Evolutionary conservation across 495 filamentous ascomycete species (phyloP).

Genomic region (Penicillium steckii): DNA sequence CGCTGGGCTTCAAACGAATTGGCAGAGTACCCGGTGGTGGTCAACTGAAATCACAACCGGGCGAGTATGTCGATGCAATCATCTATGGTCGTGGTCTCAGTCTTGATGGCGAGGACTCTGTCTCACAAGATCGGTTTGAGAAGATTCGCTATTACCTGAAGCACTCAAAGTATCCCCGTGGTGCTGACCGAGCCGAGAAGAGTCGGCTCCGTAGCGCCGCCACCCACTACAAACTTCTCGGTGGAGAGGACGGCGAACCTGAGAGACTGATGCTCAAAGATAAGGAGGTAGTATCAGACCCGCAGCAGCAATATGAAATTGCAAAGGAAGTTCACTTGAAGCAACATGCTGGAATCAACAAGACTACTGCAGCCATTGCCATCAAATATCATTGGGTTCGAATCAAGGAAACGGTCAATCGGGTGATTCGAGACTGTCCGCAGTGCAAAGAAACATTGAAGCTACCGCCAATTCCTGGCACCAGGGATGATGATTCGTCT

Average conservation of each 20-base stretch:
- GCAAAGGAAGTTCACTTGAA: constrained; percentile 70
- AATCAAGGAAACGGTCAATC: constrained; percentile 95
- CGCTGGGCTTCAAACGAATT: constrained; percentile 96
- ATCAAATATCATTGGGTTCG: constrained; percentile 97
- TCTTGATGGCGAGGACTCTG: constrained; percentile 76
- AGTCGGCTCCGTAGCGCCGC: constrained; percentile 88
- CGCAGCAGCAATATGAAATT: constrained; percentile 88
- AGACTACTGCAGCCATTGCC: constrained; percentile 91
- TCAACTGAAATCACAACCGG: constrained; percentile 76
- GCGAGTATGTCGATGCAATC: constrained; percentile 86
- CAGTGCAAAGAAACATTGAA: constrained; percentile 86
- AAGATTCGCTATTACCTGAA: constrained; percentile 98
- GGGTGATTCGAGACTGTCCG: constrained; percentile 87
- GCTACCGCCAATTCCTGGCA: constrained; percentile 35
- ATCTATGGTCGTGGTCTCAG: constrained; percentile 91
- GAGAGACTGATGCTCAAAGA: constrained; percentile 95
- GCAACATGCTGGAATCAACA: constrained; percentile 95
- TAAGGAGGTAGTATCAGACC: constrained; percentile 94
- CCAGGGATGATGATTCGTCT: constrained; percentile 27
- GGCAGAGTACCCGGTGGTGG: constrained; percentile 88
- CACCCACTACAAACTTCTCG: constrained; percentile 85
- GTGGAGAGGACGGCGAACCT: constrained; percentile 45
- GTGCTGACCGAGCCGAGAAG: constrained; percentile 94
- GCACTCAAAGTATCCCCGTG: constrained; percentile 88
- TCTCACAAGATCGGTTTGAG: constrained; percentile 95